Conservation (phyloP, 176 grass and related monocot genomes). For the Aegilops speltoides region DNA sequence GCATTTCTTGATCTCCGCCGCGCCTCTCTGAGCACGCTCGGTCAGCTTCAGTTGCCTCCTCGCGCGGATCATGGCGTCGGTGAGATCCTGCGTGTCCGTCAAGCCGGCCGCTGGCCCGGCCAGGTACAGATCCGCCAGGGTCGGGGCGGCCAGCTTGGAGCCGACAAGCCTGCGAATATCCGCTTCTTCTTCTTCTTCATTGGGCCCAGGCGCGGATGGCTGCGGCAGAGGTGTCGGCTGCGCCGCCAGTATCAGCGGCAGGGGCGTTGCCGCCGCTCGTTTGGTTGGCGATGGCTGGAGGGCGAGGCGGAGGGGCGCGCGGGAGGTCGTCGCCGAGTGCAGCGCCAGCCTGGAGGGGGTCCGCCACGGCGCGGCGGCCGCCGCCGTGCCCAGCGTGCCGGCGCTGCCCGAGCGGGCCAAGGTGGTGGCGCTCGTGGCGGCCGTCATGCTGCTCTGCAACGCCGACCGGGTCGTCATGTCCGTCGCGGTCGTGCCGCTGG, state of each 20-base stretch:
- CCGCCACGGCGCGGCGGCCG: not conserved
- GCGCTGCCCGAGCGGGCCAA: conserved; percentile 70
- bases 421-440: conserved; percentile 65
- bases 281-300: conserved; percentile 28
- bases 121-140: conserved; percentile 46
- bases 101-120: conserved; percentile 28
- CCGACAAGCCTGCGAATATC: conserved; percentile 13
- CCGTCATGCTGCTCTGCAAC: conserved; percentile 90
- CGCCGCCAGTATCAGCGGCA: conserved; percentile 33
- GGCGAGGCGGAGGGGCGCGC: conserved; percentile 18
- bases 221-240: not conserved
- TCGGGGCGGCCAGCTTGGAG: conserved; percentile 14
- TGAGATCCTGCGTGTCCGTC: conserved; percentile 33
- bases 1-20: not conserved
- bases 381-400: conserved; percentile 5
- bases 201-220: not conserved
- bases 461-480: conserved; percentile 98
- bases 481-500: conserved; percentile 88
- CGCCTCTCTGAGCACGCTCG: conserved; percentile 11
- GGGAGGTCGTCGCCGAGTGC: conserved; percentile 47
- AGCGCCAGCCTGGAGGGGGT: conserved; percentile 77
- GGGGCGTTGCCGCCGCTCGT: not conserved
- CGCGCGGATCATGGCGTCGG: conserved; percentile 35
- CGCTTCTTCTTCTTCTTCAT: not conserved
- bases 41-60: not conserved